A percentile compares a stretch with the other conserved stretches of the same genome.
These are phyloP conservation scores for Oenanthe javanica DNA, from an alignment of 140 eudicot species.

Conservation along the genomic window DNA sequence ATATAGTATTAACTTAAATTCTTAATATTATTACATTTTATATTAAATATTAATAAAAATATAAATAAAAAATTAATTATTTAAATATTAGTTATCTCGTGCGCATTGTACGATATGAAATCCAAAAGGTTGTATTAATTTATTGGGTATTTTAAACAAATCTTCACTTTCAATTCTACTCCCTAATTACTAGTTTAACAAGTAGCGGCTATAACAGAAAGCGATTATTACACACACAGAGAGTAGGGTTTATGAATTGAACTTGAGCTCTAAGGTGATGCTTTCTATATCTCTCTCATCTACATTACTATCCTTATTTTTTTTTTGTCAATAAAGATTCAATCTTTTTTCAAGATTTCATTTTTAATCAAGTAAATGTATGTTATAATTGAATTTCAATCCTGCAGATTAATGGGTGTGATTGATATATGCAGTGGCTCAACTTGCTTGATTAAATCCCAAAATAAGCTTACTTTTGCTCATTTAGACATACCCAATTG, in stretches of 20 bases:
- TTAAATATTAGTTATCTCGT: too few relatives aligned
- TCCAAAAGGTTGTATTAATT: too few relatives aligned
- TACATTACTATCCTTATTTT: not conserved
- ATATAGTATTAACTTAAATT: too few relatives aligned
- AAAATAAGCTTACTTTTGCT: conserved; percentile 15
- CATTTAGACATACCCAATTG: conserved; percentile 20
- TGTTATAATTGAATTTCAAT: not conserved
- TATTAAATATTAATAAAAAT: too few relatives aligned
- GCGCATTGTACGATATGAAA: too few relatives aligned
- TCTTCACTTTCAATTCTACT: too few relatives aligned
- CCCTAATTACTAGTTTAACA: too few relatives aligned
- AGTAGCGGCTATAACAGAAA: too few relatives aligned
- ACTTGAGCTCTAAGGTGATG: not conserved
- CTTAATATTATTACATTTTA: too few relatives aligned
- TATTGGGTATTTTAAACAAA: too few relatives aligned
- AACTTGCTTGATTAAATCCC: conserved; percentile 45
- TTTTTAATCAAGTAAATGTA: not conserved
- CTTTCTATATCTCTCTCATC: not conserved
- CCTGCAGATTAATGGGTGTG: conserved; percentile 60
- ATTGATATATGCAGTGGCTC: conserved; percentile 43
- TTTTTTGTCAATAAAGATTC: not conserved
- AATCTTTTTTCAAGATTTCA: not conserved
- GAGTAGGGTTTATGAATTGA: not conserved
- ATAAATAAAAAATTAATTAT: too few relatives aligned
- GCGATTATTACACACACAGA: too few relatives aligned